Evolutionary conservation across 306 rosid species (phyloP), one percentile per base, ranked within the genome.

Genomic region (Cotoneaster glaucophyllus): DNA sequence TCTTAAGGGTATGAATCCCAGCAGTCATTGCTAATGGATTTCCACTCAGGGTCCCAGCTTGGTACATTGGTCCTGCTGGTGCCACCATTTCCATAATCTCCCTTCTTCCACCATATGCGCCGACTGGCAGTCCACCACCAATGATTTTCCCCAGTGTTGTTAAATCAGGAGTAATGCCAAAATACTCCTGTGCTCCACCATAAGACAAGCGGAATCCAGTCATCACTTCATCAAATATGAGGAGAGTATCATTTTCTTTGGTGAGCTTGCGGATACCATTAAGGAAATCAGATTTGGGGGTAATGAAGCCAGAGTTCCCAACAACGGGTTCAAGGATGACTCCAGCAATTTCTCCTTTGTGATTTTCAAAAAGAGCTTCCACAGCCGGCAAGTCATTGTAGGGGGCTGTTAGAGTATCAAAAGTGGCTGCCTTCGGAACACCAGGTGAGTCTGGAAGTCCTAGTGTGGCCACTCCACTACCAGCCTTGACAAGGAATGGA

Each of bases 401-500:
- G 25, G 97, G 93, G 37, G 97, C 97, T 0, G 81, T 90, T 50
- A 95, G 92, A 75, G 99, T 95, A 71, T 88, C 99, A n/a, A 0
- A 5, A 59, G 99, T 95, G 62, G 97, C 99, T 63, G 89, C 96
- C 79, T 67, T 88, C 3, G 99, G 99, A 53, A 95, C 99, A 67
- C 97, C 99, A 6, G 99, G 99, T 43, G 99, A 92, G 78, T 95
- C 97, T 8, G 99, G 99, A 73, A 95, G 99, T 70, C 99, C 99
- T 28, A 90, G 79, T 12, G 99, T 89, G 75, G 99, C 99, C 61
- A 90, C 97, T 63, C 97, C 99, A 80, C 97, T 92, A 26, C 99
- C 99, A 1, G 97, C 99, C 85, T 90, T 89, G 34, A 95, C 97
- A 57, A 95, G 97, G 83, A 92, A 95, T 62, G 98, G 97, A 82